These are phyloP conservation scores for Xerophyta viscosa DNA, from an alignment of 106 monocot species.

Conservation along the genomic window DNA sequence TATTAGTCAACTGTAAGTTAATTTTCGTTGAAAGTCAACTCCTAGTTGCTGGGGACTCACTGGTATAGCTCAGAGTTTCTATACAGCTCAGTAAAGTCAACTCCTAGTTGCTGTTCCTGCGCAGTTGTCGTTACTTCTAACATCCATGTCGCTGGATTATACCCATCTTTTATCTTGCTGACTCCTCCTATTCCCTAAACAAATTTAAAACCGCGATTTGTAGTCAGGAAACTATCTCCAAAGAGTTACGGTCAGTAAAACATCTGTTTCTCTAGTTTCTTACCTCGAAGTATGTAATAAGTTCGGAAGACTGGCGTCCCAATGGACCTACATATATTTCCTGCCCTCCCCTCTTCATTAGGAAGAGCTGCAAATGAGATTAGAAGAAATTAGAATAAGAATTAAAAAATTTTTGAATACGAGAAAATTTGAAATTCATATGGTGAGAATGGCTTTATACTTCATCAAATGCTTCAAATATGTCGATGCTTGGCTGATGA, in stretches of 20 bases:
- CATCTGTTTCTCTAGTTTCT: no score
- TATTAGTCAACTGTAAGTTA: no score
- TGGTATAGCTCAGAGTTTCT: constrained; percentile 15
- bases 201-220: no score
- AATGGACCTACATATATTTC: constrained; percentile 65
- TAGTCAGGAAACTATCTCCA: no score
- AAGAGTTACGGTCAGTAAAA: no score
- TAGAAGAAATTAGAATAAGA: not conserved
- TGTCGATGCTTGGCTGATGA: constrained; percentile 83
- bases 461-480: constrained; percentile 90
- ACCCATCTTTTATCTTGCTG: constrained; percentile 45
- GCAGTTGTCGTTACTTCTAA: constrained; percentile 32
- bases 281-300: constrained; percentile 84
- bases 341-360: constrained; percentile 83
- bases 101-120: constrained; percentile 6
- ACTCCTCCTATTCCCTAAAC: constrained; percentile 70
- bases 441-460: no score
- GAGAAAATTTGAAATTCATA: no score
- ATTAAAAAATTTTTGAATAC: not conserved
- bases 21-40: no score
- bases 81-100: constrained; percentile 10
- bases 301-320: constrained; percentile 50
- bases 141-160: constrained; percentile 82
- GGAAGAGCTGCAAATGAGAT: no score
- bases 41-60: no score